phyloP scores from a whole-genome alignment of 2,329 filamentous ascomycete genomes.

The Chrysoporthe deuterocubensis region DNA sequence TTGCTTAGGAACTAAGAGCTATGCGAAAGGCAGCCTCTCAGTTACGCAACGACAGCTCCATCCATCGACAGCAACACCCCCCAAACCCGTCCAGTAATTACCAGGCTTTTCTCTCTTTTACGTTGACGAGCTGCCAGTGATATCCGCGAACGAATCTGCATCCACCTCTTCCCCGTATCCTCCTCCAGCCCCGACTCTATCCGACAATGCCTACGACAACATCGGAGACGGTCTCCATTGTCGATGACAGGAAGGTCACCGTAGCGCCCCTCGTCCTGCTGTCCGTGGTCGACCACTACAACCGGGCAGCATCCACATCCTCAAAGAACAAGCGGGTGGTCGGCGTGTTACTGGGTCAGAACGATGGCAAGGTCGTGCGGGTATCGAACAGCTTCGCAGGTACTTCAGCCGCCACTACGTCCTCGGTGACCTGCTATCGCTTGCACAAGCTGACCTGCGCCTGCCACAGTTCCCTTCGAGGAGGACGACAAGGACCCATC shows the following conservation, averaged over 20 bases:
- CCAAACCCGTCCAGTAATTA: background rate
- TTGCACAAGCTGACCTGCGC: conserved; percentile 18
- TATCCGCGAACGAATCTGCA: conserved; percentile 25
- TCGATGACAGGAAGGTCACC: conserved; percentile 85
- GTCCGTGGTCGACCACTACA: conserved; percentile 97
- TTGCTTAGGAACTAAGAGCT: background rate
- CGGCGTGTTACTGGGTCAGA: conserved; percentile 91
- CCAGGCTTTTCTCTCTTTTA: background rate
- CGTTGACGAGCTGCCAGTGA: background rate
- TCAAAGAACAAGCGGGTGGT: conserved; percentile 85
- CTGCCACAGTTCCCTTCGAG: conserved; percentile 71
- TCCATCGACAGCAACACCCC: background rate
- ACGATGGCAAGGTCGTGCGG: conserved; percentile 92
- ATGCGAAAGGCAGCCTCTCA: conserved; percentile 2
- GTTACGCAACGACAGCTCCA: conserved; percentile 7
- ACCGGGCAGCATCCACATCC: conserved; percentile 86
- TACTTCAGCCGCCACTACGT: conserved; percentile 43
- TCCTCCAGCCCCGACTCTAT: conserved; percentile 16
- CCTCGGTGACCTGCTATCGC: conserved; percentile 14
- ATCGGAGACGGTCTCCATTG: conserved; percentile 92
- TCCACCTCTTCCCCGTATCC: conserved; percentile 25
- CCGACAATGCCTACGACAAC: conserved; percentile 90
- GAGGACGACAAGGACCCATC: conserved; percentile 98
- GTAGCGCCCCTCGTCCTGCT: conserved; percentile 97
- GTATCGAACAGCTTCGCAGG: conserved; percentile 99